Base-by-base conservation (phyloP, 306 rosid genomes). In the Trifolium repens region DNA sequence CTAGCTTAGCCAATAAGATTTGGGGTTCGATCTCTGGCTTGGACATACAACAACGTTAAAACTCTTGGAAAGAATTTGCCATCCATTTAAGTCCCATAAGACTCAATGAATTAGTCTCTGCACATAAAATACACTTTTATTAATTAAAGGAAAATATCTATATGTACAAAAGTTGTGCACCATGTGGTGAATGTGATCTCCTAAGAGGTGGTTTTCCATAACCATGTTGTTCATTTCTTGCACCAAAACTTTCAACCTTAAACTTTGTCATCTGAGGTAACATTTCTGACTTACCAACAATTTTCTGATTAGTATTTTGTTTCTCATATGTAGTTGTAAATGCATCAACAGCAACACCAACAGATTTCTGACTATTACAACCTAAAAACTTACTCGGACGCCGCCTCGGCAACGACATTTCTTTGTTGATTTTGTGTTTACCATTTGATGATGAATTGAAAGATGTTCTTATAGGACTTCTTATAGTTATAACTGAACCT, bases 311-410 rank as follows among this genome's bases (percentile, higher is more conserved):
- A 14, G 73, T 70, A 61, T 42, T 75, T 55, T 79, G 46, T 72
- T 76, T 86, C 82, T 79, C 88, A 68, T 8, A 11, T 26, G 39
- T 60, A 9, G 80, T 39, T 57, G 79, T 85, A 68, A 87, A 75
- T 30, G 87, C 89, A 84, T 85, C 85, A 40, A 77, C 85, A 22
- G 86, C 98, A 42, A 93, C 88, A 62, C 85, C 89, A 30, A 91
- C 94, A 46, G 96, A 82, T 75, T 89, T 91, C 8, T 91, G 87
- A 78, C 86, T 93, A 84, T 80, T 93, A 77, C 98, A 91, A 40
- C 98, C 97, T 74, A 84, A 76, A 24, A 89, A 67, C 9, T 63
- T 77, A 8, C 86, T 26, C 0, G 88, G 52, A 52, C 84, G 83
- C 35, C 82, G 78, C 79, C 65, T 81, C 47, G 79, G 88, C 4